Percentiles rank a stretch among this genome's conserved stretches.
Conservation (phyloP, 1,284 basidiomycete species). For the Pyrrhoderma noxium region DNA sequence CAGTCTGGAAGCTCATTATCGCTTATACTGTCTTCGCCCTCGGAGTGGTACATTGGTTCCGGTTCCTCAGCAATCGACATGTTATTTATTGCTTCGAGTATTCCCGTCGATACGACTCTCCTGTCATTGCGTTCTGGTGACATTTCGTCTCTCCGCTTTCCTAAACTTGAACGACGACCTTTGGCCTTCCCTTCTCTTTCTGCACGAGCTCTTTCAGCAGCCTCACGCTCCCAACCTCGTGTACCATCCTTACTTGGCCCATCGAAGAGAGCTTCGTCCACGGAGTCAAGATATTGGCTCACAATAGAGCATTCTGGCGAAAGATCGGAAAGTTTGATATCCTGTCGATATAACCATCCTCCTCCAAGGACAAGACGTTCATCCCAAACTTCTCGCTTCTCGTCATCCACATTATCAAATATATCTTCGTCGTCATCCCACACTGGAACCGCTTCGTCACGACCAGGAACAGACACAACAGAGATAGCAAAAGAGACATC, state of each 20-base stretch:
- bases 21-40: constrained; percentile 37
- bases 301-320: constrained; percentile 51
- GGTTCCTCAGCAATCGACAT: constrained; percentile 41
- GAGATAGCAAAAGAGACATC: constrained; percentile 59
- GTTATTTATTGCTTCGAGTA: constrained; percentile 8
- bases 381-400: constrained; percentile 65
- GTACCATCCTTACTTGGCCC: constrained; percentile 38
- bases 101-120: constrained; percentile 15
- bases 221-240: constrained; percentile 44
- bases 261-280: constrained; percentile 66
- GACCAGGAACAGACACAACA: constrained; percentile 59
- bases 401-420: constrained; percentile 34
- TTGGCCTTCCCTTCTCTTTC: constrained; percentile 30
- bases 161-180: constrained; percentile 44
- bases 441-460: constrained; percentile 58
- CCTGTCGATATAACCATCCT: constrained; percentile 73
- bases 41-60: constrained; percentile 27
- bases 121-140: constrained; percentile 46
- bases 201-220: constrained; percentile 30
- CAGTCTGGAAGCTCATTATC: constrained; percentile 68
- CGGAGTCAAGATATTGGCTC: constrained; percentile 56
- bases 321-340: constrained; percentile 49
- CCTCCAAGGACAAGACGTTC: constrained; percentile 67
- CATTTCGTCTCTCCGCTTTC: constrained; percentile 38
- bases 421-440: constrained; percentile 70